Evolutionary conservation across 495 filamentous ascomycete genomes (phyloP), one percentile per base, ranked within the genome.

Genomic region (Aspergillus ostianus): DNA sequence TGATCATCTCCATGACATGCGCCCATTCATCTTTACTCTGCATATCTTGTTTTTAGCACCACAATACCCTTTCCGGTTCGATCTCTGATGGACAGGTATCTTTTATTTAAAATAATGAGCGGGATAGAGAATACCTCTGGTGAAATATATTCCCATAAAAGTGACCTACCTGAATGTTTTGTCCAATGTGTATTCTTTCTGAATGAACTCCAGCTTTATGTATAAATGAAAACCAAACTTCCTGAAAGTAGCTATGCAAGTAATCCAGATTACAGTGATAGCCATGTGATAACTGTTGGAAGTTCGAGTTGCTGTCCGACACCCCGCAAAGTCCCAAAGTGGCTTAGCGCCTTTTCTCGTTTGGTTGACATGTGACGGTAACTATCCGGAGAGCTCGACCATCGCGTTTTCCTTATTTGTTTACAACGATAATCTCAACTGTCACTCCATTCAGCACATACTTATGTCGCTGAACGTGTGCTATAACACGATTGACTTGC

Each of bases 281-380:
- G n/a, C n/a, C n/a, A n/a, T n/a, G n/a, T 26, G 23, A 32, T 2
- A 32, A 32, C 29, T 10, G 7, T 7, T 7, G 10, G 7, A 32
- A 32, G 29, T 32, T 6, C 7, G n/a, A 32, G 29, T 32, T 32
- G 29, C 29, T 32, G 29, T 8, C 10, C 7, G 29, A 32, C 29
- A 32, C 36, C 36, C 36, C 36, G 36, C 36, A 41, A 15, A 41
- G 3, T 30, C 50, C 36, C 8, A 60, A 63, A 60, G 29, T 44
- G 26, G 61, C 45, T 60, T 60, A 64, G 61, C 54, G 30, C 18
- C 18, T 0, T 46, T 23, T 32, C 1, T 6, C 2, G 6, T 18
- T 48, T 51, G 44, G 13, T 36, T 51, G 41, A 50, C 62, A 64
- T 60, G 62, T 64, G 62, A 64, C 45, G 44, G n/a, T 26, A 2